Conservation (phyloP, 768 basidiomycete genomes). For the Lanmaoa pseudosensibilis region DNA sequence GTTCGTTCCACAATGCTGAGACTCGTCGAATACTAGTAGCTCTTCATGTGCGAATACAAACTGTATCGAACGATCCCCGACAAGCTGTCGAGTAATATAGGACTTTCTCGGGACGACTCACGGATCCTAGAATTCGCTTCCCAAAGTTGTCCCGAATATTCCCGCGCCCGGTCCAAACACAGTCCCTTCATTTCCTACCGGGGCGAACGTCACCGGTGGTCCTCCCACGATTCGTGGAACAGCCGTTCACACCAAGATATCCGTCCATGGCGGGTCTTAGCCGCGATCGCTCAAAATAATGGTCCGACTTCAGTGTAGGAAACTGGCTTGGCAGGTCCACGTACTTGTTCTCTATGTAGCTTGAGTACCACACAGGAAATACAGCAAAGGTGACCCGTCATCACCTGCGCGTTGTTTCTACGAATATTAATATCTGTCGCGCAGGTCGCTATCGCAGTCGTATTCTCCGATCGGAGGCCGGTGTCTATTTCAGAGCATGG, state of each 20-base stretch:
- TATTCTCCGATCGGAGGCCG: background rate
- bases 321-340: no score
- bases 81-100: background rate
- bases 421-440: no score
- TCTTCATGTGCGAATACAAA: background rate
- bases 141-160: conserved; percentile 6
- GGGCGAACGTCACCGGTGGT: background rate
- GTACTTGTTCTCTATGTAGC: no score
- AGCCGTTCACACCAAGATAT: background rate
- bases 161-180: conserved; percentile 4
- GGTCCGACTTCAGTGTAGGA: no score
- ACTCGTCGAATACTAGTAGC: background rate
- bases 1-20: background rate
- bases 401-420: background rate
- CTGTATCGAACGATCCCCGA: background rate
- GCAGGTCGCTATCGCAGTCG: background rate
- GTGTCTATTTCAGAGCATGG: background rate
- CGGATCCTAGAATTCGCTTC: background rate
- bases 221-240: background rate
- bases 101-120: background rate
- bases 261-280: background rate
- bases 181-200: background rate
- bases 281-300: background rate
- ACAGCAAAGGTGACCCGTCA: no score
- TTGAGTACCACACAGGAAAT: no score